Evolutionary conservation across 352 stramenopile species (phyloP).

Genomic region (Phytophthora tubulina): DNA sequence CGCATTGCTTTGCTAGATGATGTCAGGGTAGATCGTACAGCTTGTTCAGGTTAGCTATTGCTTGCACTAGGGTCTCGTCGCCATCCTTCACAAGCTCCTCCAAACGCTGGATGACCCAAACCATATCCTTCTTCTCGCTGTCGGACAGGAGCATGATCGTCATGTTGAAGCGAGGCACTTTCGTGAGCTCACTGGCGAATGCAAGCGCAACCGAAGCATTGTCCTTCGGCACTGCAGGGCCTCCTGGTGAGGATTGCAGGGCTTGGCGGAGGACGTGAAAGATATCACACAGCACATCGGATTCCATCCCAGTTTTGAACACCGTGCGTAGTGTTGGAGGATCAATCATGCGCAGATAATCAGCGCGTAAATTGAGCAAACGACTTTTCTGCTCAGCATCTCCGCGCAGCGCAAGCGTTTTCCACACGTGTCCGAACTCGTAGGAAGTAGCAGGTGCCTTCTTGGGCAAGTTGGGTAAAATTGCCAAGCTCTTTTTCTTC

Average conservation of each 20-base stretch:
- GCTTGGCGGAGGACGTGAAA: constrained; percentile 55
- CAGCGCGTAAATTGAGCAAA: constrained; percentile 50
- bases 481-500: constrained; percentile 18
- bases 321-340: constrained; percentile 49
- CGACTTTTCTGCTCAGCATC: constrained; percentile 36
- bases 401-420: constrained; percentile 63
- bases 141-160: constrained; percentile 80
- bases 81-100: constrained; percentile 13
- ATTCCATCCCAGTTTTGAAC: constrained; percentile 83
- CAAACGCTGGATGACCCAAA: constrained; percentile 52
- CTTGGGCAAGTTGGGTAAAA: constrained; percentile 67
- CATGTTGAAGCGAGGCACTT: constrained; percentile 82
- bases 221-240: background rate
- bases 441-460: constrained; percentile 78
- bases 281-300: constrained; percentile 79
- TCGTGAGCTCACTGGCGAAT: constrained; percentile 51
- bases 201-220: constrained; percentile 42
- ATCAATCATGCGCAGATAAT: constrained; percentile 62
- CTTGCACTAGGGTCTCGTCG: constrained; percentile 11
- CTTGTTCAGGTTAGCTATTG: constrained; percentile 48
- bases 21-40: constrained; percentile 56
- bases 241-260: constrained; percentile 10
- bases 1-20: background rate
- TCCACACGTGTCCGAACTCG: constrained; percentile 86
- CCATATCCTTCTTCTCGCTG: constrained; percentile 67